Conservation (phyloP, 1,139 yeast genomes). For the Arxiozyma slooffiae region DNA sequence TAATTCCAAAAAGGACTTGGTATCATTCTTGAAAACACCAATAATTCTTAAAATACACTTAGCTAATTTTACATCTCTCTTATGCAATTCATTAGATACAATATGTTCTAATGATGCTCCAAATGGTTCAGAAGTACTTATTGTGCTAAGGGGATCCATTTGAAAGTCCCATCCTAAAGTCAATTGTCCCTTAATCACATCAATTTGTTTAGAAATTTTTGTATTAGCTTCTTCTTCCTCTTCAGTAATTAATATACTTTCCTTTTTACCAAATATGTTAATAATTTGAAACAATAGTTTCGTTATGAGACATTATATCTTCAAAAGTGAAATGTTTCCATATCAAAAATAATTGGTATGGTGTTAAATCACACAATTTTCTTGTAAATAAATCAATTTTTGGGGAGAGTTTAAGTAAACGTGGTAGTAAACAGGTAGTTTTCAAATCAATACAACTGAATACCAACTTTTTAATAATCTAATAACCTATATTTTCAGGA, state of each 20-base stretch:
- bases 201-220: slow-evolving; percentile 1
- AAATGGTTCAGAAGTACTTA: slow-evolving; percentile 4
- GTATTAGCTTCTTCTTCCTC: slow-evolving; percentile 10
- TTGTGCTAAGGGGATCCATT: neutral
- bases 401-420: slow-evolving; percentile 8
- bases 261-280: slow-evolving; percentile 11
- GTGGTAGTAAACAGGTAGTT: slow-evolving; percentile 14
- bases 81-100: slow-evolving; percentile 8
- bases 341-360: slow-evolving; percentile 11
- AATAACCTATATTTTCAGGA: slow-evolving; percentile 5
- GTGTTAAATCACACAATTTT: slow-evolving; percentile 9
- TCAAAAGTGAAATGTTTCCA: slow-evolving; percentile 10
- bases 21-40: slow-evolving; percentile 35
- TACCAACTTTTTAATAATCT: slow-evolving; percentile 11
- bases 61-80: slow-evolving; percentile 11
- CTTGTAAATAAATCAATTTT: slow-evolving; percentile 9
- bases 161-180: neutral
- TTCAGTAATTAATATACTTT: slow-evolving; percentile 7
- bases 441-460: slow-evolving; percentile 9
- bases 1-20: slow-evolving; percentile 35
- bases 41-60: slow-evolving; percentile 29
- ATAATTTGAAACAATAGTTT: slow-evolving; percentile 10
- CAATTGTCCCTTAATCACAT: neutral
- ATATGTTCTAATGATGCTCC: slow-evolving; percentile 11
- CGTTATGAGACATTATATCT: slow-evolving; percentile 6